Evolutionary conservation across 2,329 filamentous ascomycete genomes (phyloP).

Genomic region (Epichloe uncinata): DNA sequence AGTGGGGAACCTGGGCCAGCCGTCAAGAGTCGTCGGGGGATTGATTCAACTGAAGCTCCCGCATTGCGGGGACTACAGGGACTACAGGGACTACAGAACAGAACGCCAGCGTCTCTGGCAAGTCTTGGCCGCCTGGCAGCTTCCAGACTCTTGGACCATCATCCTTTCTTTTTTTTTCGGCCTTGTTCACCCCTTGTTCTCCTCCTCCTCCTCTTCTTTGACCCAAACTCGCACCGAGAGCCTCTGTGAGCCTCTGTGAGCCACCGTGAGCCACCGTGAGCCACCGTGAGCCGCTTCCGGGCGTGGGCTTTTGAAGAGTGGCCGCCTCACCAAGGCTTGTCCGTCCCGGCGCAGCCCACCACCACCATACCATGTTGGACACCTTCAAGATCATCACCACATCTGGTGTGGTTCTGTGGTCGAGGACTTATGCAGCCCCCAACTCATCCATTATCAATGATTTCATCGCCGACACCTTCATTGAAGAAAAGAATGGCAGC

Average conservation of each 20-base stretch:
- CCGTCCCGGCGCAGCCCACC: slow-evolving; percentile 4
- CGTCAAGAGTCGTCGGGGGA: too few relatives aligned
- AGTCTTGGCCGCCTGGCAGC: not conserved
- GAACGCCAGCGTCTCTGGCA: too few relatives aligned
- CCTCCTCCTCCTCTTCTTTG: not conserved
- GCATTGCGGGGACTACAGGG: too few relatives aligned
- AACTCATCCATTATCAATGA: slow-evolving; percentile 78
- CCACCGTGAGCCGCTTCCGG: too few relatives aligned
- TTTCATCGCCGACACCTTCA: slow-evolving; percentile 93
- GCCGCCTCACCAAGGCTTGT: not conserved
- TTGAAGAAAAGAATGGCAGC: slow-evolving; percentile 71
- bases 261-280: not conserved
- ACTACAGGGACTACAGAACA: too few relatives aligned
- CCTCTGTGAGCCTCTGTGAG: not conserved
- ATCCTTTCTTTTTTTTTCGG: not conserved
- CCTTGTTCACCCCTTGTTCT: not conserved
- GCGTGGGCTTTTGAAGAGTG: not conserved
- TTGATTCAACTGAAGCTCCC: too few relatives aligned
- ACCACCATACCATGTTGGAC: slow-evolving; percentile 71
- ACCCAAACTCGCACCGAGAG: not conserved
- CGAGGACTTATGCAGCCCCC: slow-evolving; percentile 68
- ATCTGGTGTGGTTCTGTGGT: slow-evolving; percentile 95
- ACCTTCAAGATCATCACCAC: slow-evolving; percentile 94
- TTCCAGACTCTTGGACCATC: not conserved
- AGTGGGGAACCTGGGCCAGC: too few relatives aligned